phyloP scores from a whole-genome alignment of 2,329 filamentous ascomycete species.

The Westerdykella ornata region DNA sequence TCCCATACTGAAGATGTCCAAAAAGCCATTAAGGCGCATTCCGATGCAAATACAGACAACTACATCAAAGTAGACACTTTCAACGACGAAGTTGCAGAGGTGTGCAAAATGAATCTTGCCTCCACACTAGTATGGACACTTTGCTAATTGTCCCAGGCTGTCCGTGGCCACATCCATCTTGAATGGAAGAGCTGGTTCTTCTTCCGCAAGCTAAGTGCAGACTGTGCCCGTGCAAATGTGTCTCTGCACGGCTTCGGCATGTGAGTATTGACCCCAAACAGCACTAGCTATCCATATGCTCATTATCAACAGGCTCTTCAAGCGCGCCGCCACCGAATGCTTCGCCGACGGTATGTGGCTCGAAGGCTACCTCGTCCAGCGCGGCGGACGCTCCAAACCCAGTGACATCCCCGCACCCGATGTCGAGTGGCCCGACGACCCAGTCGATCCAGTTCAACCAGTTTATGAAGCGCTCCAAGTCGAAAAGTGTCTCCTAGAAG shows the following conservation, averaged over 20 bases:
- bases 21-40: no score
- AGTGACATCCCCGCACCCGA: slow-evolving; percentile 16
- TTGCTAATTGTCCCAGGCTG: no score
- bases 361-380: slow-evolving; percentile 19
- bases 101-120: no score
- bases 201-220: slow-evolving; percentile 17
- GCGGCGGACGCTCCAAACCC: slow-evolving; percentile 17
- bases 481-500: slow-evolving; percentile 14
- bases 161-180: no score
- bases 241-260: slow-evolving; percentile 17
- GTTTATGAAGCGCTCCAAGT: slow-evolving; percentile 11
- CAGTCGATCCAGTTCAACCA: slow-evolving; percentile 16
- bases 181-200: slow-evolving; percentile 20
- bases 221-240: slow-evolving; percentile 16
- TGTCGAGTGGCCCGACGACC: slow-evolving; percentile 14
- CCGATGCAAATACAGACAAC: no score
- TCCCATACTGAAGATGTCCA: no score
- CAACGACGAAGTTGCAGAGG: no score
- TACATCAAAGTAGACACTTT: no score
- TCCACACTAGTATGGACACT: no score
- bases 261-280: slow-evolving; percentile 5
- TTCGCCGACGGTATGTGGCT: slow-evolving; percentile 16
- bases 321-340: slow-evolving; percentile 15
- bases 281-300: background rate
- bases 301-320: slow-evolving; percentile 14